Percentiles rank a stretch among this genome's conserved stretches.
Evolutionary conservation across 768 basidiomycete species (phyloP).

Genomic region (Psilocybe tampanensis): DNA sequence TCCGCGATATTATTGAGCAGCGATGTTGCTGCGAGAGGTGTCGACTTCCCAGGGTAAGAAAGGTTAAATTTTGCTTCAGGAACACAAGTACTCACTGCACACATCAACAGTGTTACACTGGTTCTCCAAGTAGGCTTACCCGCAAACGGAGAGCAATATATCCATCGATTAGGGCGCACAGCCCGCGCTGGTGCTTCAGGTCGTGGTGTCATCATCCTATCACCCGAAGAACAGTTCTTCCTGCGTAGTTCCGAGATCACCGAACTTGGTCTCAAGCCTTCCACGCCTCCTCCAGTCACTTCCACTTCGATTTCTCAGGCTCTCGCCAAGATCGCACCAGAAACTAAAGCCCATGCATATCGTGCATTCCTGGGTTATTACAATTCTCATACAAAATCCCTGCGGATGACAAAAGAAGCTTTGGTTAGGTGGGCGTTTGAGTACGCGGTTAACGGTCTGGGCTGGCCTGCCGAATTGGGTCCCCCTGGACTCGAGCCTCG

Average conservation of each 20-base stretch:
- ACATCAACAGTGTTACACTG: slow-evolving; percentile 49
- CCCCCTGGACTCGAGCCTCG: slow-evolving; percentile 42
- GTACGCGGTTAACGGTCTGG: slow-evolving; percentile 37
- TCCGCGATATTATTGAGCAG: slow-evolving; percentile 49
- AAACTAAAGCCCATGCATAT: slow-evolving; percentile 53
- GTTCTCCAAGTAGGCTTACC: slow-evolving; percentile 70
- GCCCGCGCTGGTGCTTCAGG: slow-evolving; percentile 74
- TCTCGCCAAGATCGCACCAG: slow-evolving; percentile 19
- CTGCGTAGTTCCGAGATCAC: slow-evolving; percentile 39
- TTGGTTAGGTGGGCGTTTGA: slow-evolving; percentile 43
- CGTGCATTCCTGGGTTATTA: slow-evolving; percentile 62
- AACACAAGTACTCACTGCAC: background rate
- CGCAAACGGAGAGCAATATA: slow-evolving; percentile 72
- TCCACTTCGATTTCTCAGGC: slow-evolving; percentile 15
- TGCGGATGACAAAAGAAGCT: slow-evolving; percentile 40
- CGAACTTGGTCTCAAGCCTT: slow-evolving; percentile 38
- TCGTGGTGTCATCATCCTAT: slow-evolving; percentile 57
- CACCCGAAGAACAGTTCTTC: slow-evolving; percentile 53
- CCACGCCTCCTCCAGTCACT: slow-evolving; percentile 26
- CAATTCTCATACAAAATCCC: slow-evolving; percentile 36
- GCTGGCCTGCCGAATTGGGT: slow-evolving; percentile 33
- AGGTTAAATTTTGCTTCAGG: background rate
- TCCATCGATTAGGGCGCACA: slow-evolving; percentile 78
- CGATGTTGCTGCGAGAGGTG: slow-evolving; percentile 65
- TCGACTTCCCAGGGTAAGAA: slow-evolving; percentile 64